phyloP scores from a whole-genome alignment of 352 stramenopile genomes.

The Pythium apleroticum region DNA sequence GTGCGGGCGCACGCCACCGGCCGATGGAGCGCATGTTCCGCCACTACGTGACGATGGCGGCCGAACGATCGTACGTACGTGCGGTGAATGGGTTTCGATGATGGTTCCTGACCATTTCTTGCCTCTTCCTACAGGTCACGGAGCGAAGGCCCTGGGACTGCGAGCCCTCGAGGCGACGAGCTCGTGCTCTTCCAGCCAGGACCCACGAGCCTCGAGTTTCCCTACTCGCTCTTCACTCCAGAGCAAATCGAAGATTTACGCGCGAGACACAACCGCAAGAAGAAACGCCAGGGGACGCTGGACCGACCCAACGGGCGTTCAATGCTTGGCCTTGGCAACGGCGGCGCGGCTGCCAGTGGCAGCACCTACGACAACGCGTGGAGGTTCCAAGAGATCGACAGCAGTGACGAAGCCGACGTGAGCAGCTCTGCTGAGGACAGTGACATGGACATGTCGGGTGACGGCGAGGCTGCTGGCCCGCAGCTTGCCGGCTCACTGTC shows the following conservation, averaged over 20 bases:
- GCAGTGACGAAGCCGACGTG: conserved; percentile 31
- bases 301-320: not conserved
- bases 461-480: conserved; percentile 10
- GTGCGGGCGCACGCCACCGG: conserved; percentile 25
- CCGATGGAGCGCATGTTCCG: conserved; percentile 67
- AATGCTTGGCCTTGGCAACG: not conserved
- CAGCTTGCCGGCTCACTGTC: conserved; percentile 27
- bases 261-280: conserved; percentile 29
- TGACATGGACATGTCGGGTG: conserved; percentile 27
- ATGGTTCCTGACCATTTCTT: not conserved
- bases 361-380: conserved; percentile 13
- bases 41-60: conserved; percentile 52
- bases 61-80: conserved; percentile 31
- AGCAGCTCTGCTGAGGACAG: conserved; percentile 33
- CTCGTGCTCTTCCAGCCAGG: conserved; percentile 28
- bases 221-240: conserved; percentile 31
- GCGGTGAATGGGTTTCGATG: not conserved
- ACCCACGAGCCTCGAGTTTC: conserved; percentile 29
- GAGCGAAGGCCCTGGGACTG: conserved; percentile 8
- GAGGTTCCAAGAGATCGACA: conserved; percentile 33
- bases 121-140: conserved; percentile 5
- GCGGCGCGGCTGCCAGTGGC: not conserved
- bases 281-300: conserved; percentile 21
- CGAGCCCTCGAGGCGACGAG: conserved; percentile 22
- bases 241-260: conserved; percentile 32